Evolutionary conservation across 169 alveolate genomes (phyloP), one percentile per base, ranked within the genome.

Genomic region (Plasmodium yoelii): DNA sequence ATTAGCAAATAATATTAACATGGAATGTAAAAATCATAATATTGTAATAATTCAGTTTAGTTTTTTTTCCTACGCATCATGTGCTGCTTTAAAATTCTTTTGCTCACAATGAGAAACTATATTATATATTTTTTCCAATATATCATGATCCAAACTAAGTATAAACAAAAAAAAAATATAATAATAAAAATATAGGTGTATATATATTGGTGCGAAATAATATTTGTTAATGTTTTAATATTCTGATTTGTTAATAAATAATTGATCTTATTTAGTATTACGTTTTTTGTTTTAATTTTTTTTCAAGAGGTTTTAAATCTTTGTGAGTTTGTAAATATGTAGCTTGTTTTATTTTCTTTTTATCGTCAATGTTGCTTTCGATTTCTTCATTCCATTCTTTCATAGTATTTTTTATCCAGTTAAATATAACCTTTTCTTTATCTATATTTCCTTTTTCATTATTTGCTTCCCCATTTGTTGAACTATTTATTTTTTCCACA

Each of bases 341-440:
- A 28, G 90, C 90, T 68, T 67, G 67, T 61, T 80, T 80, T 67
- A 80, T 80, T 80, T 80, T 80, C 53, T 80, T 80, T 34, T 80
- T 80, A 60, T 49, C 22, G 22, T 80, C 90, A 51, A 51, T 71
- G 49, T 15, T 65, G 47, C 56, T 80, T 22, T 80, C 90, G 60
- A 80, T 80, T 80, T 80, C 90, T 80, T 80, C 90, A 47, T 80
- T 80, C 90, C 90, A 80, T 70, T 67, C 90, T 61, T 80, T 80
- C 90, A 80, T 80, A 55, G 90, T 80, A 46, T 61, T 80, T 34
- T 56, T 80, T 46, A 80, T 80, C 90, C 90, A 80, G 2, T 80
- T 82, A 24, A 19, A 63, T 67, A 80, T 80, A 47, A 65, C 60
- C 46, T 59, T 67, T 55, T 67, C 90, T 57, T 80, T 80, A 71